Evolutionary conservation across 192 early-diverging fungal genomes (phyloP), one percentile per base, ranked within the genome.

Genomic region (Kickxella alabastrina): DNA sequence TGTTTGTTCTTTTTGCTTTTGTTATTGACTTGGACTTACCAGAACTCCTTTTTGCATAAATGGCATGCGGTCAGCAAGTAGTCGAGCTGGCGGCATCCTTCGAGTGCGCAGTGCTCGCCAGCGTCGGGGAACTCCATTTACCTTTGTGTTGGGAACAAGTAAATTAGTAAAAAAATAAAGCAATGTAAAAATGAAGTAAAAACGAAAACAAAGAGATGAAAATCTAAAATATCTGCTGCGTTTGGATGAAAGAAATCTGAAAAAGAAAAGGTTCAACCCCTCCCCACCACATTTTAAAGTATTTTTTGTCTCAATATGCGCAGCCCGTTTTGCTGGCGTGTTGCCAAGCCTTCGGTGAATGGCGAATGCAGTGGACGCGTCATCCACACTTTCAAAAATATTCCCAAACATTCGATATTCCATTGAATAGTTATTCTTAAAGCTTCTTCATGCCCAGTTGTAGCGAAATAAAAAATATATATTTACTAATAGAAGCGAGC

Each of bases 61-160:
- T 63, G 59, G 50, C 81, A 83, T 18, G 48, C 52, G 29, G 77
- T 61, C 1, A 78, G 78, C 41, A 83, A 46, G 57, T 68, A 83
- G 59, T 83, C 81, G 37, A 88, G 72, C 38, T 78, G 78, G 25
- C 65, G 61, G 51, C 87, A 89, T 10, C 49, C 54, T 15, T 57
- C n/a, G n/a, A 78, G 57, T 1, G 80, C 69, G 57, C 87, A 89
- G 35, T 86, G 79, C 39, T 80, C 72, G 47, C 87, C 87, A 43
- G 85, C 54, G 29, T 84, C 73, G n/a, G 82, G 84, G 21, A 89
- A 60, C 54, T 87, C 87, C 87, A 89, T 89, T 21, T 22, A 39
- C 19, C 41, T 40, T 27, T n/a, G n/a, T n/a, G n/a, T n/a, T n/a
- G n/a, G n/a, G 23, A 43, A 28, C 32, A 42, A 50, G 39, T 40